Evolutionary conservation across 352 stramenopile species (phyloP).

Genomic region (Thalassiosira mediterranea): DNA sequence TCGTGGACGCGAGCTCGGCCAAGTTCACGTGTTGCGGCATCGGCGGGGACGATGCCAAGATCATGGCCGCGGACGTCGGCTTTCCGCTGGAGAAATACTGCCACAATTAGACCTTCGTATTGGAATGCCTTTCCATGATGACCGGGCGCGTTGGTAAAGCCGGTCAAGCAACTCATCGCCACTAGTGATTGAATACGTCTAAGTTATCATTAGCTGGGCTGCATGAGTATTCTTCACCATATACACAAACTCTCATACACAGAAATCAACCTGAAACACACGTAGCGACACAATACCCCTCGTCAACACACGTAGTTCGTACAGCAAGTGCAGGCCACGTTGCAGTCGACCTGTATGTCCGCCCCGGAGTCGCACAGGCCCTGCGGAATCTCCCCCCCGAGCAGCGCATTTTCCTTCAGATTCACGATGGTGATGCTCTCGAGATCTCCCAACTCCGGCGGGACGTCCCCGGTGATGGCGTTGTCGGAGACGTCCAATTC

Average conservation of each 20-base stretch:
- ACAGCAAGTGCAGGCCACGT: slow-evolving; percentile 30
- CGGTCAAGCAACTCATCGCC: too few relatives aligned
- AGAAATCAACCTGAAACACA: too few relatives aligned
- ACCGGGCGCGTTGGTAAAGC: too few relatives aligned
- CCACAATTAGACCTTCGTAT: too few relatives aligned
- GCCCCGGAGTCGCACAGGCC: slow-evolving; percentile 25
- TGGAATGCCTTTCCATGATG: too few relatives aligned
- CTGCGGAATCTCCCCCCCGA: slow-evolving; percentile 25
- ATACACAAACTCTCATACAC: too few relatives aligned
- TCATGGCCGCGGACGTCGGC: slow-evolving; percentile 50
- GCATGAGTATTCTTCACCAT: too few relatives aligned
- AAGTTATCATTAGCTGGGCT: too few relatives aligned
- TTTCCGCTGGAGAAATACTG: slow-evolving; percentile 67
- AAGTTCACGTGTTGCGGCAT: slow-evolving; percentile 63
- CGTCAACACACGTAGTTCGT: slow-evolving; percentile 33
- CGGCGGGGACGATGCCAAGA: slow-evolving; percentile 45
- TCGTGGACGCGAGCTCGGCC: slow-evolving; percentile 23
- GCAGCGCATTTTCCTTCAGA: slow-evolving; percentile 25
- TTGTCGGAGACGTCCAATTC: slow-evolving; percentile 34
- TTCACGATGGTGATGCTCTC: slow-evolving; percentile 11
- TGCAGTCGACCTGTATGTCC: slow-evolving; percentile 38
- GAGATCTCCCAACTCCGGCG: slow-evolving; percentile 42
- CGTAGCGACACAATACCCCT: too few relatives aligned
- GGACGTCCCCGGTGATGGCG: slow-evolving; percentile 37
- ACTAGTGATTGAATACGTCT: too few relatives aligned